A percentile compares a stretch with the other conserved stretches of the same genome.
Evolutionary conservation across 2,329 filamentous ascomycete species (phyloP).

Genomic region (Talaromyces sp.): DNA sequence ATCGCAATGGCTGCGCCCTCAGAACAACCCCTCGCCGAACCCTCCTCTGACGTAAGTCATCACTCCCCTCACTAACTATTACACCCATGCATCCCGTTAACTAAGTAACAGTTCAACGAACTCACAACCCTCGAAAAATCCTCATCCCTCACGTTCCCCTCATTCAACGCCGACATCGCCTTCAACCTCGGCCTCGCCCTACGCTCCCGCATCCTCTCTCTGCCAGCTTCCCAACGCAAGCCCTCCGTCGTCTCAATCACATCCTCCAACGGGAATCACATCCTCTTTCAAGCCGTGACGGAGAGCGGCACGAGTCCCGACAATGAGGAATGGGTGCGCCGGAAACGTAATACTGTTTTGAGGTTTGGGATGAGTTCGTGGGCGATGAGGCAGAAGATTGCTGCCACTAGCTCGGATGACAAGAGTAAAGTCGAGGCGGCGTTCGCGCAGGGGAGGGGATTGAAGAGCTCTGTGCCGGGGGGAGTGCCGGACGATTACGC

Average conservation of each 20-base stretch:
- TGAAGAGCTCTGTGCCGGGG: conserved; percentile 52
- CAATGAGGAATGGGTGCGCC: conserved; percentile 66
- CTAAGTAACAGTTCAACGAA: background rate
- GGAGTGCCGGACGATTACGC: conserved; percentile 59
- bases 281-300: conserved; percentile 68
- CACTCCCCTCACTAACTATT: background rate
- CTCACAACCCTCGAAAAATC: conserved; percentile 18
- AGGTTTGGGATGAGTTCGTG: conserved; percentile 68
- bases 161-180: conserved; percentile 40
- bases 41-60: conserved; percentile 13
- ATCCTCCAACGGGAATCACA: conserved; percentile 43
- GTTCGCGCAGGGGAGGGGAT: conserved; percentile 64
- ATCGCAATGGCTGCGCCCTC: conserved; percentile 9
- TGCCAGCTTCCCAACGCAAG: conserved; percentile 32
- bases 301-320: conserved; percentile 67
- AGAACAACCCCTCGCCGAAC: conserved; percentile 7
- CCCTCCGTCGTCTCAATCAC: conserved; percentile 43
- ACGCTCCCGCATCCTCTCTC: conserved; percentile 36
- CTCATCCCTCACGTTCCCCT: conserved; percentile 30
- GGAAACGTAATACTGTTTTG: conserved; percentile 70
- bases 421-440: conserved; percentile 56
- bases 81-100: too few relatives aligned
- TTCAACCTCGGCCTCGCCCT: conserved; percentile 39
- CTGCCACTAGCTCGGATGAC: conserved; percentile 16
- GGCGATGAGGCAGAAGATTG: conserved; percentile 66